phyloP scores from a whole-genome alignment of 805 yeast species.

The Barnettozyma vustinii region DNA sequence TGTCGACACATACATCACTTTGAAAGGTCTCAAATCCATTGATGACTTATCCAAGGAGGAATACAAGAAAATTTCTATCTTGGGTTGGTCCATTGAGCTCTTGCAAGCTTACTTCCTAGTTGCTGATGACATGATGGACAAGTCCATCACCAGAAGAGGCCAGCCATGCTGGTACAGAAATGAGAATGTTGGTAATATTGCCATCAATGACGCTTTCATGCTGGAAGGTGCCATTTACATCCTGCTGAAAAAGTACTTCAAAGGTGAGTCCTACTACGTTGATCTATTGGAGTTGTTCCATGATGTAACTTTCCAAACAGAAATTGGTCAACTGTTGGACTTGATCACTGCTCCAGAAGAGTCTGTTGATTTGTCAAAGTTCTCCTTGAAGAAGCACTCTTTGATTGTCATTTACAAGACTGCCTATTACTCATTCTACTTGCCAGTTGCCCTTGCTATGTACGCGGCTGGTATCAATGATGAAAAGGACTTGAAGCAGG shows the following conservation, averaged over 20 bases:
- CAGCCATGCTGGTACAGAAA: slow-evolving; percentile 96
- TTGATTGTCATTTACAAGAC: slow-evolving; percentile 96
- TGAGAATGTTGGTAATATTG: slow-evolving; percentile 81
- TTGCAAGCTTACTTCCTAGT: slow-evolving; percentile 95
- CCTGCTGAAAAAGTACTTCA: slow-evolving; percentile 84
- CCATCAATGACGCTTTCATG: slow-evolving; percentile 96
- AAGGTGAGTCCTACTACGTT: slow-evolving; percentile 72
- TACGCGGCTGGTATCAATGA: slow-evolving; percentile 75
- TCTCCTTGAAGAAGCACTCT: slow-evolving; percentile 83
- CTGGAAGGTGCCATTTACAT: slow-evolving; percentile 91
- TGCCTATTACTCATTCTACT: slow-evolving; percentile 93
- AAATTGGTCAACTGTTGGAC: slow-evolving; percentile 92
- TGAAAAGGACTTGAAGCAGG: slow-evolving; percentile 79
- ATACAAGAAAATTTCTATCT: slow-evolving; percentile 76
- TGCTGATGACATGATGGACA: slow-evolving; percentile 98
- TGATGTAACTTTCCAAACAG: slow-evolving; percentile 96
- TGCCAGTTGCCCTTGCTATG: slow-evolving; percentile 97
- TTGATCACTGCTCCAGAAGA: slow-evolving; percentile 97
- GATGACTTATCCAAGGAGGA: slow-evolving; percentile 62
- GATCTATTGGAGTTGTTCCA: slow-evolving; percentile 92
- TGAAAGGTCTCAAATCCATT: slow-evolving; percentile 54
- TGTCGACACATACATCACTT: slow-evolving; percentile 81
- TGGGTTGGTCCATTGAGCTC: slow-evolving; percentile 95
- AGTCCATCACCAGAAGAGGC: slow-evolving; percentile 93
- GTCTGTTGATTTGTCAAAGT: slow-evolving; percentile 80